phyloP scores from a whole-genome alignment of 208 protist species.

The Polymyxa betae region DNA sequence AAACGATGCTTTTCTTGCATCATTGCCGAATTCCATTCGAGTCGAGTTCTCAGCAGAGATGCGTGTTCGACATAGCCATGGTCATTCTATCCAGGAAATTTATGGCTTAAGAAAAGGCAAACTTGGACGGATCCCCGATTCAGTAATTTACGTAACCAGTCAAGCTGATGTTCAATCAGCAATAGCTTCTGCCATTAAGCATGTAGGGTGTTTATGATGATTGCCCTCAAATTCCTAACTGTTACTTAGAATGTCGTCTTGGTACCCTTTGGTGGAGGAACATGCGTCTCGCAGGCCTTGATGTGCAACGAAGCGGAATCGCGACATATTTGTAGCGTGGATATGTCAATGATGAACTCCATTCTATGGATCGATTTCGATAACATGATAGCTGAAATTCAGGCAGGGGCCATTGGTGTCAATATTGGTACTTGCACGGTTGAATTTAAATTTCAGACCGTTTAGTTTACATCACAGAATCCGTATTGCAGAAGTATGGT shows the following conservation, averaged over 20 bases:
- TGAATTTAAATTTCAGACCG: not conserved
- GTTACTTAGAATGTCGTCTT: conserved; percentile 83
- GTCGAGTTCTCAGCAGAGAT: not conserved
- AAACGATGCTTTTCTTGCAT: not conserved
- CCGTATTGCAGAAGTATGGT: not conserved
- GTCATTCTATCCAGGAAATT: conserved; percentile 72
- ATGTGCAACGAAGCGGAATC: conserved; percentile 81
- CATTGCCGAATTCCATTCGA: not conserved
- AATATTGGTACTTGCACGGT: not conserved
- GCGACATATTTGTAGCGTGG: conserved; percentile 86
- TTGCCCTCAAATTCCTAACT: not conserved
- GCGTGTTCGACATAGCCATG: conserved; percentile 13
- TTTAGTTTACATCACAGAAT: not conserved
- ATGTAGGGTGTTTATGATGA: not conserved
- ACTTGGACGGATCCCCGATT: conserved; percentile 84
- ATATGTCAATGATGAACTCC: conserved; percentile 87
- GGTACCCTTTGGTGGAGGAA: conserved; percentile 89
- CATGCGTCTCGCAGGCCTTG: conserved; percentile 85
- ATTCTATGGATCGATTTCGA: conserved; percentile 80
- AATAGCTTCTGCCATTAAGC: conserved; percentile 70
- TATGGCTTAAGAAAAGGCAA: conserved; percentile 83
- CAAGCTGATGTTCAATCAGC: conserved; percentile 83
- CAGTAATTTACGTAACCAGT: conserved; percentile 81
- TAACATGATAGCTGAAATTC: conserved; percentile 72
- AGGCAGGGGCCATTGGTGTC: not conserved